Evolutionary conservation across 2,329 filamentous ascomycete genomes (phyloP).

Genomic region (Dactylellina leptospora): DNA sequence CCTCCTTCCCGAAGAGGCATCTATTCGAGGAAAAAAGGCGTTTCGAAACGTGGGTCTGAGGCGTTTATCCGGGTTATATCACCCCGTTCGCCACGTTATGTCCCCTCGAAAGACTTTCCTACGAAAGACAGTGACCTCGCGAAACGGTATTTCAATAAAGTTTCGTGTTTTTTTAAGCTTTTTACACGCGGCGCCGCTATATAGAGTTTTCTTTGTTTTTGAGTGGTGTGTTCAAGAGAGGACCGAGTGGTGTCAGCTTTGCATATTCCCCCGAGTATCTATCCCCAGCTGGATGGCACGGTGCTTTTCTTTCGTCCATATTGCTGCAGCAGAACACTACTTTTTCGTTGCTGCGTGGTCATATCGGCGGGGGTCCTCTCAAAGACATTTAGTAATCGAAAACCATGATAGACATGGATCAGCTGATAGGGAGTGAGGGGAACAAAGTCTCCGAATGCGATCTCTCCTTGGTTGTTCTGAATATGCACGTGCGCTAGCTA

Average conservation of each 20-base stretch:
- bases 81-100: slow-evolving; percentile 13
- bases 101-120: slow-evolving; percentile 11
- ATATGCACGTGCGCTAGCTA: too few relatives aligned
- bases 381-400: slow-evolving; percentile 29
- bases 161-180: background rate
- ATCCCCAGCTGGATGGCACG: slow-evolving; percentile 8
- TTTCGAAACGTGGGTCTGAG: slow-evolving; percentile 32
- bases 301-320: background rate
- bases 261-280: slow-evolving; percentile 27
- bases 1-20: background rate
- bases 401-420: slow-evolving; percentile 6
- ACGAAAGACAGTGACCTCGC: slow-evolving; percentile 9
- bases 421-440: slow-evolving; percentile 25
- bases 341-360: background rate
- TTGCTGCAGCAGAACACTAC: background rate
- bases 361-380: background rate
- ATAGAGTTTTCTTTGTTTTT: slow-evolving; percentile 1
- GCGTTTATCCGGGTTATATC: slow-evolving; percentile 33
- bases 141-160: background rate
- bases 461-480: too few relatives aligned
- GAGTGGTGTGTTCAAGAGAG: background rate
- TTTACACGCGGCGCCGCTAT: slow-evolving; percentile 8
- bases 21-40: slow-evolving; percentile 1
- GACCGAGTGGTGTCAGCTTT: slow-evolving; percentile 37
- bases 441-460: slow-evolving; percentile 24